Base-by-base conservation (phyloP, 371 early-diverging fungal genomes). In the Mucor indicus region DNA sequence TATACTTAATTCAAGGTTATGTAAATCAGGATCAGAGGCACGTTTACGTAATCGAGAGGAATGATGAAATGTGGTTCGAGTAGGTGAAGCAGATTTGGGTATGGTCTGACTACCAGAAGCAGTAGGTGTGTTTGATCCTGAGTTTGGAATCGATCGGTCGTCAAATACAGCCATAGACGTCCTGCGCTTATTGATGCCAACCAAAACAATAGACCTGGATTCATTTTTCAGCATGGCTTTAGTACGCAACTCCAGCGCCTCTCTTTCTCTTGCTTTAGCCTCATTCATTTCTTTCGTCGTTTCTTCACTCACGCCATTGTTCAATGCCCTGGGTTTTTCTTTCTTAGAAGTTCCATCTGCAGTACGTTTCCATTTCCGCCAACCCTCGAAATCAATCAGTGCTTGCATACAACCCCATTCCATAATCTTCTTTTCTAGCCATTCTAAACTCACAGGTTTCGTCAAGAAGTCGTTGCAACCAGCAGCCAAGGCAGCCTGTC, bases 331-430 rank as follows among this genome's bases (percentile, higher is more conserved):
- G n/a, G n/a, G n/a, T n/a, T n/a, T n/a, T n/a, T n/a, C n/a, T n/a
- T 23, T 47, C 15, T 23, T 9, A 27, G 25, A 8, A 17, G 31
- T 36, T 11, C 44, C 44, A 30, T 44, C 54, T 42, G 32, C 13
- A 25, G 42, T 16, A 3, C 44, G 38, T 54, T 80, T 80, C 90
- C 90, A 87, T 41, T 74, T 80, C 38, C 80, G 71, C 87, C 89
- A 91, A 12, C 87, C 85, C 39, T 88, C 87, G 55, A 89, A 84
- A 65, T 93, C 91, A 46, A 93, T 91, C 38, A 93, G 62, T 0
- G 92, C 91, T 59, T 93, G 93, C 89, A 93, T 93, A 45, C 89
- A 86, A 5, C 92, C 93, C 93, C 93, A 93, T 59, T 93, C 93
- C 41, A 85, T 78, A 44, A 92, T 89, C 70, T 92, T 92, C 52